Evolutionary conservation across 169 alveolate genomes (phyloP).

Genomic region (Eimeria tenella): DNA sequence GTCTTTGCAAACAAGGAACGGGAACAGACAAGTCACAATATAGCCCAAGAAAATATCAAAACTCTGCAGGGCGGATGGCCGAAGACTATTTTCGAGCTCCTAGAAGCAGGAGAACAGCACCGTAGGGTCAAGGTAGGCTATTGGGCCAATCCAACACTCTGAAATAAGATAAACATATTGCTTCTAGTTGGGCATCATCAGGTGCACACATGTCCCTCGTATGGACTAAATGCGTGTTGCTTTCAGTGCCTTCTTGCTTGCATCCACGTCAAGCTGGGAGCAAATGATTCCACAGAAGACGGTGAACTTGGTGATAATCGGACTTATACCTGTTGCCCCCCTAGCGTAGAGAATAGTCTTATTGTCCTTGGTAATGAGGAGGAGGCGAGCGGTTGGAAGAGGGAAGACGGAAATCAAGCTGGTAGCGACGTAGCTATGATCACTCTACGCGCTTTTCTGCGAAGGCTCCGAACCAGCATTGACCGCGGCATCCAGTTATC

Average conservation of each 20-base stretch:
- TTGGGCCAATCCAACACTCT: neutral
- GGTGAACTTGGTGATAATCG: neutral
- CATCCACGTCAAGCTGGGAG: slow-evolving; percentile 55
- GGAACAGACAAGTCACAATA: neutral
- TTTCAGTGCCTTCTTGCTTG: slow-evolving; percentile 59
- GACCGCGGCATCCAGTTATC: slow-evolving; percentile 55
- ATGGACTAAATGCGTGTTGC: no score
- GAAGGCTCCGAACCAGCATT: slow-evolving; percentile 57
- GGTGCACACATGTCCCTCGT: no score
- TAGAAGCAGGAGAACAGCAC: slow-evolving; percentile 8
- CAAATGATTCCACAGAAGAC: neutral
- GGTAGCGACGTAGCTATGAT: slow-evolving; percentile 25
- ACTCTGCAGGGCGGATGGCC: slow-evolving; percentile 56
- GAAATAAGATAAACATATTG: no score
- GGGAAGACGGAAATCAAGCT: slow-evolving; percentile 23
- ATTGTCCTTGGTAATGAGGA: slow-evolving; percentile 39
- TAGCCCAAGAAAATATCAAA: neutral
- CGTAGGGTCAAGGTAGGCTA: slow-evolving; percentile 50
- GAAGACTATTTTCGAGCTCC: neutral
- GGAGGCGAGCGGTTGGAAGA: slow-evolving; percentile 15
- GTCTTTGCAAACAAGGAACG: slow-evolving; percentile 11
- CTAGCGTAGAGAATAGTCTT: slow-evolving; percentile 3
- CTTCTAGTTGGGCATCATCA: no score
- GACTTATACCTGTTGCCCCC: neutral
- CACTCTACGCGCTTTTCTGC: slow-evolving; percentile 36